Evolutionary conservation across 176 grass and related monocot species (phyloP).

Genomic region (Tillandsia fasciculata): DNA sequence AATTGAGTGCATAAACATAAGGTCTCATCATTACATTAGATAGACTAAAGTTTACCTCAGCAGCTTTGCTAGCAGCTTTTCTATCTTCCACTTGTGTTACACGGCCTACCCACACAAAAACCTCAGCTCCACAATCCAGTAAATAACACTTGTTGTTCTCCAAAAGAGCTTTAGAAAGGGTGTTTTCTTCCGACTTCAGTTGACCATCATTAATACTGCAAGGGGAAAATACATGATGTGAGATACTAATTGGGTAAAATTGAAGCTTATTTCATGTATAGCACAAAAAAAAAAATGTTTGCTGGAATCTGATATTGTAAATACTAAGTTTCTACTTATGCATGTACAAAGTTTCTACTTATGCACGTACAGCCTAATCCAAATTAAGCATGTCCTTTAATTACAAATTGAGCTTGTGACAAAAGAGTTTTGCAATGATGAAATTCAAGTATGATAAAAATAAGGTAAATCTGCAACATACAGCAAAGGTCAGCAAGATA

Average conservation of each 20-base stretch:
- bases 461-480: too few relatives aligned
- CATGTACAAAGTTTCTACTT: too few relatives aligned
- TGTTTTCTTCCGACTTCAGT: constrained; percentile 66
- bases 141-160: constrained; percentile 88
- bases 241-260: not conserved
- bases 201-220: constrained; percentile 75
- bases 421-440: not conserved
- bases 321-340: too few relatives aligned
- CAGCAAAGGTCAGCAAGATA: too few relatives aligned
- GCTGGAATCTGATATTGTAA: too few relatives aligned
- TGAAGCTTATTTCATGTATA: too few relatives aligned
- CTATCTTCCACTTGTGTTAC: constrained; percentile 88
- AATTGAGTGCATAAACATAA: constrained; percentile 8
- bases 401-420: not conserved
- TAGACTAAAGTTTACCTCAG: constrained; percentile 54
- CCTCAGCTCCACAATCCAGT: constrained; percentile 81
- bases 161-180: constrained; percentile 68
- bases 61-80: constrained; percentile 76
- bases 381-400: too few relatives aligned
- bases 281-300: too few relatives aligned
- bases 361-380: too few relatives aligned
- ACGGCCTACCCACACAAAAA: constrained; percentile 91
- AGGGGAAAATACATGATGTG: constrained; percentile 18
- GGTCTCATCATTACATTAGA: constrained; percentile 6
- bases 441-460: too few relatives aligned